These are phyloP conservation scores for Tetrahymena elliotti DNA, from an alignment of 73 alveolate species.

Conservation along the genomic window DNA sequence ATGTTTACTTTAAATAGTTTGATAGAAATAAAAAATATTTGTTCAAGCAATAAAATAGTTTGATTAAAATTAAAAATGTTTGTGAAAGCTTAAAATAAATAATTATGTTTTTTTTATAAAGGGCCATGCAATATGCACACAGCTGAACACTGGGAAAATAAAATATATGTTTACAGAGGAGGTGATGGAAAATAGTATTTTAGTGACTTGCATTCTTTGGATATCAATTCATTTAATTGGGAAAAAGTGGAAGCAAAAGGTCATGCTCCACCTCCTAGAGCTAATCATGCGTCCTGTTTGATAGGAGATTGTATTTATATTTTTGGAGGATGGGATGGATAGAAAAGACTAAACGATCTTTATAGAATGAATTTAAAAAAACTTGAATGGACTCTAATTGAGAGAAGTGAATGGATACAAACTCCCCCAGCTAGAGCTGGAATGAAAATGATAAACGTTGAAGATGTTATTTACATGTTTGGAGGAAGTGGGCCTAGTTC, in stretches of 20 bases:
- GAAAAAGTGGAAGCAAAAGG: constrained; percentile 49
- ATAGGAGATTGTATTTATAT: constrained; percentile 52
- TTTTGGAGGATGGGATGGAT: constrained; percentile 93
- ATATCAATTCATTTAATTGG: constrained; percentile 54
- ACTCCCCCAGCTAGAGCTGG: constrained; percentile 89
- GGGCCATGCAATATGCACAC: constrained; percentile 93
- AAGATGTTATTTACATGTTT: constrained; percentile 57
- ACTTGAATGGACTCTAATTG: constrained; percentile 49
- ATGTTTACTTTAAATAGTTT: too few species aligned
- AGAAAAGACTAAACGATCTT: constrained; percentile 70
- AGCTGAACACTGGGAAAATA: constrained; percentile 63
- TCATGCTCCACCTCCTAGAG: constrained; percentile 76
- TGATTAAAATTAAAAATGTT: too few species aligned
- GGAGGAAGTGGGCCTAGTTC: constrained; percentile 92
- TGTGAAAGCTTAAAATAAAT: too few species aligned
- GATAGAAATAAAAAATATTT: too few species aligned
- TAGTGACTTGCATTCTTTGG: constrained; percentile 73
- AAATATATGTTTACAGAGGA: constrained; percentile 79
- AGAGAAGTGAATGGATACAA: constrained; percentile 24
- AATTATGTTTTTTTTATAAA: not conserved
- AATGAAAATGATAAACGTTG: constrained; percentile 67
- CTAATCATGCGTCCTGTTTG: constrained; percentile 74
- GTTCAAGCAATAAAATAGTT: too few species aligned
- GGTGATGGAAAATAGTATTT: constrained; percentile 88
- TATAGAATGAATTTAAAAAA: constrained; percentile 43